A percentile compares a stretch with the other conserved stretches of the same genome.
Evolutionary conservation across 768 basidiomycete genomes (phyloP).

Genomic region (Calocera viscosa): DNA sequence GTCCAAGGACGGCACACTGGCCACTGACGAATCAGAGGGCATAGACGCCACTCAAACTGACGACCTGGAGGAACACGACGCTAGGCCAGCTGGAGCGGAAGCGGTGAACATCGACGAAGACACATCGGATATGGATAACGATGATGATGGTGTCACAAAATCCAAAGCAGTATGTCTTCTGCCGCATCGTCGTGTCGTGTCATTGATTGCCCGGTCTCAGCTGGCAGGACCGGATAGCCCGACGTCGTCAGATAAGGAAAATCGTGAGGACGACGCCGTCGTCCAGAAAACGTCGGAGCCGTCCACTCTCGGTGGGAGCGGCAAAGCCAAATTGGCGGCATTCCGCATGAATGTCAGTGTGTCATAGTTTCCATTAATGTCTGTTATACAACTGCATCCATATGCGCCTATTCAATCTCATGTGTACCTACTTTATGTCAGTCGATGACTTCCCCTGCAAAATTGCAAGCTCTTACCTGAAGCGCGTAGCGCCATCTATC

Average conservation of each 20-base stretch:
- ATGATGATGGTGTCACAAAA: background rate
- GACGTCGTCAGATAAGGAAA: conserved; percentile 6
- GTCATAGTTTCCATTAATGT: conserved; percentile 1
- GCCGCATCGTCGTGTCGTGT: background rate
- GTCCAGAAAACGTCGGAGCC: background rate
- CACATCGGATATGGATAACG: background rate
- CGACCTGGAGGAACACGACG: background rate
- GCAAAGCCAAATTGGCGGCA: background rate
- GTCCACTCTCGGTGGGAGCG: background rate
- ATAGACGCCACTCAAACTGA: background rate
- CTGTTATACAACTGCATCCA: background rate
- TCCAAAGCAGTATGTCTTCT: background rate
- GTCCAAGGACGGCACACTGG: background rate
- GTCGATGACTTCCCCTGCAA: background rate
- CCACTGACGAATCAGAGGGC: background rate
- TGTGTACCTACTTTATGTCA: background rate
- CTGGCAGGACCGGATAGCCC: background rate
- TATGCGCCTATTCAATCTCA: background rate
- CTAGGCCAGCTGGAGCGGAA: background rate
- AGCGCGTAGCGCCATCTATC: background rate
- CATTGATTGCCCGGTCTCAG: background rate
- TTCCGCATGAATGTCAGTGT: conserved; percentile 2
- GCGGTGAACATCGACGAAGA: background rate
- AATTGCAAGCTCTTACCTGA: background rate
- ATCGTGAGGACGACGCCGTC: background rate